phyloP scores from a whole-genome alignment of 2,329 filamentous ascomycete species.

The Talaromyces atroroseus region DNA sequence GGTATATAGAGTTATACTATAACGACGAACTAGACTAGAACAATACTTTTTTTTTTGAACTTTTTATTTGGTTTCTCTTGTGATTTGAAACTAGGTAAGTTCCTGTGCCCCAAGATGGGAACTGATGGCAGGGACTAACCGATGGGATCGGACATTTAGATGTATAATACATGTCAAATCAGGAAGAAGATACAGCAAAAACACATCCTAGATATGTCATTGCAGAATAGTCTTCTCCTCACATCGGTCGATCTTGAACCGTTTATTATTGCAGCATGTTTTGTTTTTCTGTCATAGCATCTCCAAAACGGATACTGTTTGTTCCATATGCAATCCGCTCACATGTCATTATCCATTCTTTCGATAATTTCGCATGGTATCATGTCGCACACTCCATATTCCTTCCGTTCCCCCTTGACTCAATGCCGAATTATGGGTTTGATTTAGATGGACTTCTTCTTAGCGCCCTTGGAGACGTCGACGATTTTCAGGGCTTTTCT shows the following conservation, averaged over 20 bases:
- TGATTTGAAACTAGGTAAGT: slow-evolving; percentile 1
- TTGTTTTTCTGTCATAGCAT: not conserved
- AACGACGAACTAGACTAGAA: slow-evolving; percentile 8
- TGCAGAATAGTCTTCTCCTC: not conserved
- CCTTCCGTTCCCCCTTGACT: not conserved
- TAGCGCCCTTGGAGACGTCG: slow-evolving; percentile 41
- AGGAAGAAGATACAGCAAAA: not conserved
- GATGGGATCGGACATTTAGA: not conserved
- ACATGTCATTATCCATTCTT: not conserved
- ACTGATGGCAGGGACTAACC: not conserved
- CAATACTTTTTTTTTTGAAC: slow-evolving; percentile 4
- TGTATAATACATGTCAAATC: not conserved
- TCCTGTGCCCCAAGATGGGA: not conserved
- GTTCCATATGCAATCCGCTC: no score
- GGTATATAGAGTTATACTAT: slow-evolving; percentile 37
- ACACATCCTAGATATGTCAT: not conserved
- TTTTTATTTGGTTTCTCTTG: slow-evolving; percentile 9
- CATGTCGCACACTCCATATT: not conserved
- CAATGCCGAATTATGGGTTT: not conserved
- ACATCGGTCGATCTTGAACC: not conserved
- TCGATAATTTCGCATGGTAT: not conserved
- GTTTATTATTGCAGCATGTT: not conserved
- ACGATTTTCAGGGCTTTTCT: slow-evolving; percentile 40
- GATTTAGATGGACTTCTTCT: slow-evolving; percentile 42
- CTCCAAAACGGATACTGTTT: not conserved